Evolutionary conservation across 2,329 filamentous ascomycete species (phyloP), one percentile per base, ranked within the genome.

Genomic region (Colletotrichum euphorbiae): DNA sequence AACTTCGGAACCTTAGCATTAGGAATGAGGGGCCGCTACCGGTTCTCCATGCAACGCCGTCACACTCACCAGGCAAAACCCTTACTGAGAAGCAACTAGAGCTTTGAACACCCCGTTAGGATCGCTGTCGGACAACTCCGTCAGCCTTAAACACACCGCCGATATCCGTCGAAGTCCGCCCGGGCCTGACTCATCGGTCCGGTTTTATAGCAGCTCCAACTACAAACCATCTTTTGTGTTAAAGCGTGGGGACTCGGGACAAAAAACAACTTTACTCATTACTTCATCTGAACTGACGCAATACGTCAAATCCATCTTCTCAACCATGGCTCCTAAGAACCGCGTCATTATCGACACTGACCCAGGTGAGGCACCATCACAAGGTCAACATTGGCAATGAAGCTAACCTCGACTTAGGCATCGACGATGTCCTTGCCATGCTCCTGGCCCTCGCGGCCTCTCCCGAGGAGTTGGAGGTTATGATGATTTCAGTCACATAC

Each of bases 321-420:
- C 19, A 54, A 73, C 52, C 64, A 92, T 93, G 90, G 84, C 88
- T 62, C 86, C 90, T 31, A 89, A 88, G 73, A 89, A 87, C 74
- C 90, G 91, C 75, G 90, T 99, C 73, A 98, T 99, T 74, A 96
- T 99, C 75, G 96, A 99, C 77, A 98, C 95, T 2, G 96, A 98
- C 77, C 95, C 95, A 72, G 82, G 94, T 93, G 84, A 72, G 78
- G 72, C 3, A 38, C 31, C 6, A 43, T 6, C 8, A 15, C n/a
- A 13, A 9, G 5, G 7, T 5, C 24, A 24, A 19, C 36, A 12
- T 19, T 51, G 24, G 31, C 9, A 33, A n/a, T 12, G 21, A 11
- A 15, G 17, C 60, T 70, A 13, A 69, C 21, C 13, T 45, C 45
- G 17, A 11, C 6, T 15, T 60, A 88, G 94, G 95, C 71, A 91